Evolutionary conservation across 2,329 filamentous ascomycete species (phyloP), one percentile per base, ranked within the genome.

Genomic region (Phaeosphaeriaceae sp.): DNA sequence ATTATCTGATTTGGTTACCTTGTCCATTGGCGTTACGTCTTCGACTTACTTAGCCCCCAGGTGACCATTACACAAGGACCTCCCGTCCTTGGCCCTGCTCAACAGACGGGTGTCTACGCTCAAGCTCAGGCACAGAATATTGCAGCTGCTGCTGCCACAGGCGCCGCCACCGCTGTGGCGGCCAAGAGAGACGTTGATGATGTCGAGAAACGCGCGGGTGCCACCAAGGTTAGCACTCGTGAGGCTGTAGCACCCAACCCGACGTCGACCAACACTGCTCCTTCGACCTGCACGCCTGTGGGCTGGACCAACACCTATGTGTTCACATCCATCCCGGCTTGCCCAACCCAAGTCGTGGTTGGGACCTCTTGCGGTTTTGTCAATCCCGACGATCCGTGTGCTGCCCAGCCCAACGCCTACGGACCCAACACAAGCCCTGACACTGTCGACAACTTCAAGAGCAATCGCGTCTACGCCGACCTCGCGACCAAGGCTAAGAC

Each of bases 301-400:
- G 20, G 24, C 54, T 68, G 67, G 67, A 54, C 48, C 48, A 70
- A 70, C 62, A 70, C 66, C 11, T 68, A 27, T 22, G 62, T 64
- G 31, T 70, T 68, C 62, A 70, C 67, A 21, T 27, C 59, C 15
- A 57, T 56, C 33, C 54, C 66, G 1, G 67, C 66, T n/a, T 70
- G 67, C 50, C 54, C 67, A 41, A 68, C 65, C 10, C 54, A 54
- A 4, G 62, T 68, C 25, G 66, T 68, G 58, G 62, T 68, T 22
- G 67, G 66, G 31, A 69, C 66, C 22, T 70, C 66, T 66, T 68
- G 66, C 49, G 66, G 66, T 45, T 70, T 69, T 62, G 69, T 67
- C 62, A 70, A 70, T 60, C 67, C 67, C 46, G 56, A 60, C 2
- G 68, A 69, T 57, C 65, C 66, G 22, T 72, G 70, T 57, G 63